Evolutionary conservation across 768 basidiomycete genomes (phyloP).

Genomic region (Hydnum rufescens): DNA sequence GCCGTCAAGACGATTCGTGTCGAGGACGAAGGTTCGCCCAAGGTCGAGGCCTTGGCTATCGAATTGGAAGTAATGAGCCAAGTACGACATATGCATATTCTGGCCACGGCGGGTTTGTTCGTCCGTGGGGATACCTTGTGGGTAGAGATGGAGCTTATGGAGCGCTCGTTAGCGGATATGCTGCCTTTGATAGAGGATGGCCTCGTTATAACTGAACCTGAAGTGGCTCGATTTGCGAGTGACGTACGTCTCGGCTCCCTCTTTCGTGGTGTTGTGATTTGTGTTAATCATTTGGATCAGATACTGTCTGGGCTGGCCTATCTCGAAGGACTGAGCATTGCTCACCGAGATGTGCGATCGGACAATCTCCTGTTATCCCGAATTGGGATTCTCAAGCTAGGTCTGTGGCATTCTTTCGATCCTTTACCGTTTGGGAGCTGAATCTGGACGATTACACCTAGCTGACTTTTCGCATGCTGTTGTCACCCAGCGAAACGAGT

Average conservation of each 20-base stretch:
- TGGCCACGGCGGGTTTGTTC: constrained; percentile 22
- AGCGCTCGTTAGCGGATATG: constrained; percentile 68
- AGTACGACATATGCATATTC: constrained; percentile 1
- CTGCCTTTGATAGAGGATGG: constrained; percentile 35
- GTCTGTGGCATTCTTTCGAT: constrained; percentile 23
- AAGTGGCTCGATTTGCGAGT: constrained; percentile 51
- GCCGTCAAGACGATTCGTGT: constrained; percentile 62
- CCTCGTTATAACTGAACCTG: constrained; percentile 42
- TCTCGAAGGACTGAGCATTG: constrained; percentile 43
- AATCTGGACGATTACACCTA: constrained; percentile 16
- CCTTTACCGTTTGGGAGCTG: not conserved
- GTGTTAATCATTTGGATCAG: constrained; percentile 19
- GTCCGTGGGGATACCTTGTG: constrained; percentile 42
- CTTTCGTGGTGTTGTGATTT: constrained; percentile 6
- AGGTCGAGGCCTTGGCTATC: not conserved
- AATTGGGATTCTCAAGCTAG: constrained; percentile 51
- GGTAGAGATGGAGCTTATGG: constrained; percentile 85
- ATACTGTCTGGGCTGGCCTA: constrained; percentile 45
- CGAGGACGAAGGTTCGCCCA: constrained; percentile 18
- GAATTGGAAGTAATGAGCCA: constrained; percentile 9
- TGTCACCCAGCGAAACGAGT: constrained; percentile 12
- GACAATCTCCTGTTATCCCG: constrained; percentile 62
- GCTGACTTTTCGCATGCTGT: constrained; percentile 72
- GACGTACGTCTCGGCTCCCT: constrained; percentile 35
- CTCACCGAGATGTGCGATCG: constrained; percentile 68